A percentile compares a stretch with the other conserved stretches of the same genome.
Evolutionary conservation across 441 rosid species (phyloP).

Genomic region (Syzygium malaccense): DNA sequence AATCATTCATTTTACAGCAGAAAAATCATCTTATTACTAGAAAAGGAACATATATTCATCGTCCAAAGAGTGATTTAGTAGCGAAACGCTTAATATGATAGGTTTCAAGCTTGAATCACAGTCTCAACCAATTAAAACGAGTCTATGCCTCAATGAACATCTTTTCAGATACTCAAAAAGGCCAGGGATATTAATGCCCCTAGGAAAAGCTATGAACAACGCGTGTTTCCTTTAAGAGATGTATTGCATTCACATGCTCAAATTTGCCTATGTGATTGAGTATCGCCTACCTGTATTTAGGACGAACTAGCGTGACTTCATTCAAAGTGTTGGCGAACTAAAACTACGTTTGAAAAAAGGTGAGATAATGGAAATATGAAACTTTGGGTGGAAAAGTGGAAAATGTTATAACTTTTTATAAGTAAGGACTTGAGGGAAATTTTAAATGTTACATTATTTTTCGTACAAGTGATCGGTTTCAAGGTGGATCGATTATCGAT

Average conservation of each 20-base stretch:
- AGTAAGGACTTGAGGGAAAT: neutral
- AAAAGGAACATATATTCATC: neutral
- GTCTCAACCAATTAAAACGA: too few species aligned
- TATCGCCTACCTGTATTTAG: neutral
- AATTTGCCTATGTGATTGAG: neutral
- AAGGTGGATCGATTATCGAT: neutral
- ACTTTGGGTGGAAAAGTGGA: neutral
- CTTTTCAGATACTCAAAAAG: neutral
- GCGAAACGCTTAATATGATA: neutral
- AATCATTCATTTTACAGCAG: neutral
- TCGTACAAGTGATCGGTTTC: neutral
- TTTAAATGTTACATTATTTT: neutral
- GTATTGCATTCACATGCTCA: neutral
- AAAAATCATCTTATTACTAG: neutral
- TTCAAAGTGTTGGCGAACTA: neutral
- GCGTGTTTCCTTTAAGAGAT: neutral
- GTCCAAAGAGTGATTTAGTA: neutral
- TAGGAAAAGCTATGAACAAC: neutral
- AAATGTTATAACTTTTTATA: neutral
- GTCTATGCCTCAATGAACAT: neutral
- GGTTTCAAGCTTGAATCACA: neutral
- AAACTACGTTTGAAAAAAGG: neutral
- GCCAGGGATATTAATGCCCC: neutral
- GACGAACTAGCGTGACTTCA: neutral
- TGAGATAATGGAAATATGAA: neutral